Base-by-base conservation (phyloP, 345 rosid species). In the Ceriops decandra region DNA sequence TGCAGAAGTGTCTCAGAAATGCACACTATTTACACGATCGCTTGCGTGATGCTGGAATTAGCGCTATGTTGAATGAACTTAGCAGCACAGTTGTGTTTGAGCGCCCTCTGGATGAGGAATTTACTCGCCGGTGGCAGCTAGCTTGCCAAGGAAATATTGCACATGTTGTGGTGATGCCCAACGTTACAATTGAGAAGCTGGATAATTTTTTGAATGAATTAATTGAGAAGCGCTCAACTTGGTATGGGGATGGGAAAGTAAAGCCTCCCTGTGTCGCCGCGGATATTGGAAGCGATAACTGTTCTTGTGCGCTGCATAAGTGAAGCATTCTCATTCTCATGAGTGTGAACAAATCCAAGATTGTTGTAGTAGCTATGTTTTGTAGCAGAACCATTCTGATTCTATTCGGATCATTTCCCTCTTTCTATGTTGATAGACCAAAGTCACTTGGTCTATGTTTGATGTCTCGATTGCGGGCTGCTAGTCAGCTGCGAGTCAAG, bases 121-220 rank as follows among this genome's bases (percentile, higher is more conserved):
- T 95, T 66, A 87, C 88, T 16, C 92, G 99, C 26, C 76, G 87
- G 74, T 95, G 99, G 97, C 97, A 95, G 77, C 91, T 95, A 3
- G 97, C 96, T 70, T 95, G 97, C 77, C 86, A 91, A 74, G 91
- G 97, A 8, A 83, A 80, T 71, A 91, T 85, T 21, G 90, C 98
- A 42, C 98, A 93, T 51, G 90, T 88, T 2, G 97, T 93, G 76
- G 99, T 93, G 68, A 93, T 93, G 97, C 99, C 99, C 7, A 93
- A 68, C 63, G 91, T 91, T 49, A 82, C 85, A 27, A 71, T 91
- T 17, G 89, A 89, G n/a, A 91, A 91, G 83, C 87, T 95, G 60
- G 91, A 95, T 47, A 60, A 56, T 76, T 95, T 91, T 76, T 65
- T 95, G 78, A 67, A 83, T 35, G 95, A 89, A 63, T 71, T 95